Evolutionary conservation across 2,329 filamentous ascomycete genomes (phyloP).

Genomic region (Pseudogymnoascus sp.): DNA sequence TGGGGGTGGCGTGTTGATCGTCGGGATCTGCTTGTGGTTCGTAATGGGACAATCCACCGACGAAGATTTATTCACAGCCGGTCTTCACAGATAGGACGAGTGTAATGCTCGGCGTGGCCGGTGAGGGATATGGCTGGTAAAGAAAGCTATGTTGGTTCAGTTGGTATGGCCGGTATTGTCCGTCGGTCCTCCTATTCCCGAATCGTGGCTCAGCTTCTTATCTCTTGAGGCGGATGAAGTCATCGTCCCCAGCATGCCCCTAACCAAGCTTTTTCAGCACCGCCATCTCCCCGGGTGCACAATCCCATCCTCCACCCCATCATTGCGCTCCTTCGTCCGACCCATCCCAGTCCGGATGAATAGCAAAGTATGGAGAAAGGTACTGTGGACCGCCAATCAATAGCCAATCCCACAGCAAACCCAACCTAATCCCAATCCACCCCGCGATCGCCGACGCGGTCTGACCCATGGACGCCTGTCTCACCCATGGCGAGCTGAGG

Average conservation of each 20-base stretch:
- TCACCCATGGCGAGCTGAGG: constrained; percentile 4
- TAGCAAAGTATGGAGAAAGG: not conserved
- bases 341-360: not conserved
- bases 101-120: not conserved
- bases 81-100: not conserved
- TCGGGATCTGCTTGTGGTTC: not conserved
- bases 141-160: not conserved
- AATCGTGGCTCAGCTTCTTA: not conserved
- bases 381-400: not conserved
- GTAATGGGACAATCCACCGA: not conserved
- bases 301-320: not conserved
- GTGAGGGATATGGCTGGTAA: not conserved
- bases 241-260: not conserved
- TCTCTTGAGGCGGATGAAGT: not conserved
- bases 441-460: not conserved
- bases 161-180: not conserved
- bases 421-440: not conserved
- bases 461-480: not conserved
- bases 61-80: not conserved
- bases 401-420: not conserved
- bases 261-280: not conserved
- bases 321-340: not conserved
- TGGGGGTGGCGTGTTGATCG: not conserved
- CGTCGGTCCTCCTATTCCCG: not conserved
- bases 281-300: not conserved